A percentile compares a stretch with the other conserved stretches of the same genome.
These are phyloP conservation scores for Cafeteria roenbergensis DNA, from an alignment of 108 stramenopile species.

Conservation along the genomic window DNA sequence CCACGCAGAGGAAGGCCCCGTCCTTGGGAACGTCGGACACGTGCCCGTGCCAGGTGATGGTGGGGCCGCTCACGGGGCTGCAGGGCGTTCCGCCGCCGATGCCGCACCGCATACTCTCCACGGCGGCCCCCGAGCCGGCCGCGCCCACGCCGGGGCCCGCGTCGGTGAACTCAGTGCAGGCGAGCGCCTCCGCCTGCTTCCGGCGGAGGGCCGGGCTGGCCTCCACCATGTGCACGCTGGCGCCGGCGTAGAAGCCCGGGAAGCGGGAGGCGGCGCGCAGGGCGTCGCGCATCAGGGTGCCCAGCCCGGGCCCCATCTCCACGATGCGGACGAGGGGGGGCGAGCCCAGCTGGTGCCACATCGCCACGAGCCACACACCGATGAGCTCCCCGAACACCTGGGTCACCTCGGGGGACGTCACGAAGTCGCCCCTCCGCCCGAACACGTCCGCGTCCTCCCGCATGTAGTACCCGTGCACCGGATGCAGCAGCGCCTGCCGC, in stretches of 20 bases:
- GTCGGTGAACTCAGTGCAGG: not conserved
- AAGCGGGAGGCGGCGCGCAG: constrained; percentile 50
- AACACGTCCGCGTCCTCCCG: constrained; percentile 33
- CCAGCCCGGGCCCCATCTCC: constrained; percentile 85
- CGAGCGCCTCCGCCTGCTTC: constrained; percentile 49
- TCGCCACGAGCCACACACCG: constrained; percentile 72
- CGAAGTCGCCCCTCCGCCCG: constrained; percentile 78
- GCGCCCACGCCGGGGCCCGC: not conserved
- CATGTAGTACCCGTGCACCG: constrained; percentile 46
- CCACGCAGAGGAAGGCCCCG: constrained; percentile 52
- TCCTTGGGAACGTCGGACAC: constrained; percentile 9
- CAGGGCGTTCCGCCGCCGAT: not conserved
- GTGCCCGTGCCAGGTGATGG: constrained; percentile 19
- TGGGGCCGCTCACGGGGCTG: not conserved
- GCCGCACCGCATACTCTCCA: not conserved
- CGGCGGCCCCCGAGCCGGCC: not conserved
- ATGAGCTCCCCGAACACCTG: constrained; percentile 90
- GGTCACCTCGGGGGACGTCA: constrained; percentile 89
- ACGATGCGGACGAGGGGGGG: constrained; percentile 61
- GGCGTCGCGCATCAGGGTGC: constrained; percentile 80
- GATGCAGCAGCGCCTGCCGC: constrained; percentile 28
- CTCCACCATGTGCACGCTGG: constrained; percentile 72
- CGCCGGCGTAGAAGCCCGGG: constrained; percentile 37
- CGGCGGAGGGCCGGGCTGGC: constrained; percentile 55
- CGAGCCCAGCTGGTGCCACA: constrained; percentile 47